Conservation (phyloP, 257 asterid genomes). For the Anisodus acutangulus region DNA sequence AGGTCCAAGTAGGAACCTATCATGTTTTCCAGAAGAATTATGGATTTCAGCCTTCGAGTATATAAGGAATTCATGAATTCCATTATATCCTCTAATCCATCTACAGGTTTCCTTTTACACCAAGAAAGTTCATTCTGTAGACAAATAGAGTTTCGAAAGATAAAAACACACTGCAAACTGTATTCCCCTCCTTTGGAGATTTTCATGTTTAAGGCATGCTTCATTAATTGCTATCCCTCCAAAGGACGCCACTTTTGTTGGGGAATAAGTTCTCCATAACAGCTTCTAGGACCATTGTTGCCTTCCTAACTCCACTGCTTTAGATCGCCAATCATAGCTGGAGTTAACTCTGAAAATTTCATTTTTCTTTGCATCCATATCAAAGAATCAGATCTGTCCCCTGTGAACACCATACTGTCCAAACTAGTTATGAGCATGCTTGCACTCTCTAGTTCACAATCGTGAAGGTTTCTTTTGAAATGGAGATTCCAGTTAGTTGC, state of each 20-base stretch:
- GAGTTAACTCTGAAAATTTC: neutral
- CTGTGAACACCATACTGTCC: neutral
- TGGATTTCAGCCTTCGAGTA: neutral
- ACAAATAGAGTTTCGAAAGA: neutral
- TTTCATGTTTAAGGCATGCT: neutral
- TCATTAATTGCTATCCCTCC: neutral
- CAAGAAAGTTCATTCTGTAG: neutral
- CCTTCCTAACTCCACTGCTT: neutral
- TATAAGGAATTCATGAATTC: neutral
- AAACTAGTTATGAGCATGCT: too few species aligned
- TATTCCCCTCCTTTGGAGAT: neutral
- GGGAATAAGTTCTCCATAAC: neutral
- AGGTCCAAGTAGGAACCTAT: neutral
- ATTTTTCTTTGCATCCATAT: neutral
- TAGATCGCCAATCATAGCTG: neutral
- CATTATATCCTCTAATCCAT: neutral
- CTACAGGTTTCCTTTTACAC: neutral
- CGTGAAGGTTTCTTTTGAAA: conserved; percentile 13
- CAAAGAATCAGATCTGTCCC: neutral
- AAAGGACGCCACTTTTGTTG: neutral
- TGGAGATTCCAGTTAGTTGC: neutral
- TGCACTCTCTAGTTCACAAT: neutral
- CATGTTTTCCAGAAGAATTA: neutral
- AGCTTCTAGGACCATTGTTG: neutral
- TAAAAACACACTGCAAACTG: neutral